Conservation (phyloP, 495 filamentous ascomycete species). For the Hyaloscypha bicolor region DNA sequence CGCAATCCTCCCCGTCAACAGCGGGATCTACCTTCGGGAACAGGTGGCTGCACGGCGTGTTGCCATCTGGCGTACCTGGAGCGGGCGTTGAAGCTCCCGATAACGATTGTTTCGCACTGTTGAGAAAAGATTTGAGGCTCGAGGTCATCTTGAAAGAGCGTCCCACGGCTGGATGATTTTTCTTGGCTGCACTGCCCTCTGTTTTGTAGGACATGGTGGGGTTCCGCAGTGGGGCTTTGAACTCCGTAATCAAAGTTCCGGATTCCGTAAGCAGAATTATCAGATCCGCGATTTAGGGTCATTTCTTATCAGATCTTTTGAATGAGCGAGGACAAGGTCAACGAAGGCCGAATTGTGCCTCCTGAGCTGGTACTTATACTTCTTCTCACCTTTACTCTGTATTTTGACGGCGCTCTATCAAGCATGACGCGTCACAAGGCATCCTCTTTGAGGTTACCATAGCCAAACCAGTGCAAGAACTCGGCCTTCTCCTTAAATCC, state of each 20-base stretch:
- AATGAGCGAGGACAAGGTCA: background rate
- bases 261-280: background rate
- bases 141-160: constrained; percentile 23
- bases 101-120: constrained; percentile 23
- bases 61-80: constrained; percentile 23
- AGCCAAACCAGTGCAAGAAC: background rate
- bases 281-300: constrained; percentile 16
- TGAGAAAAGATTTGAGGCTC: constrained; percentile 27
- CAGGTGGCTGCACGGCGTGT: constrained; percentile 40
- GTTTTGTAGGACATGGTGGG: constrained; percentile 16
- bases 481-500: background rate
- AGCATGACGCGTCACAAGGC: background rate
- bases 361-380: background rate
- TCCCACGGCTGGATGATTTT: background rate
- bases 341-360: background rate
- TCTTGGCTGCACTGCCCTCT: background rate
- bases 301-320: background rate
- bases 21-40: constrained; percentile 68
- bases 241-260: constrained; percentile 9
- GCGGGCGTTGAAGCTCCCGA: constrained; percentile 26
- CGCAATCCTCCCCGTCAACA: constrained; percentile 87
- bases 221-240: constrained; percentile 9
- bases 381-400: background rate
- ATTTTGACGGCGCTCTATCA: too few species aligned
- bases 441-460: background rate